Conservation (phyloP, 2,329 filamentous ascomycete genomes). For the Penicillium thymicola region DNA sequence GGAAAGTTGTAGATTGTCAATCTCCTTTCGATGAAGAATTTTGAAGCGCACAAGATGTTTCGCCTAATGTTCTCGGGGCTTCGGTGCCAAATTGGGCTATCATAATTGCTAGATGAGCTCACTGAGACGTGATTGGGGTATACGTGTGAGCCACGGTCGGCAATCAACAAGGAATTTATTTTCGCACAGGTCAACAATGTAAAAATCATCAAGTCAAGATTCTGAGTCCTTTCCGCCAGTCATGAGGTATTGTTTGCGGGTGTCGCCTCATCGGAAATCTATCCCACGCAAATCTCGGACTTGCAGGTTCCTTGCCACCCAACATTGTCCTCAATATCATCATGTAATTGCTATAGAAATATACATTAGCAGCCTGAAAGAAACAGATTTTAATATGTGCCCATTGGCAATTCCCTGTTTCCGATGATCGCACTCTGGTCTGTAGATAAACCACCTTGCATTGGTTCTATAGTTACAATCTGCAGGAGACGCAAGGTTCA, state of each 20-base stretch:
- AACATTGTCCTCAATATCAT: neutral
- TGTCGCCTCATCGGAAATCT: constrained; percentile 5
- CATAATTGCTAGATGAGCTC: constrained; percentile 6
- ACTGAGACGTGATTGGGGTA: constrained; percentile 3
- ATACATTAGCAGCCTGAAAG: too few relatives aligned
- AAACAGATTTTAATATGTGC: neutral
- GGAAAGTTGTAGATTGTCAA: neutral
- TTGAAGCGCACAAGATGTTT: neutral
- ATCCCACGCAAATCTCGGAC: constrained; percentile 1
- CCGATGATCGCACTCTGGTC: neutral
- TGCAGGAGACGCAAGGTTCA: too few relatives aligned
- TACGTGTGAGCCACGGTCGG: neutral
- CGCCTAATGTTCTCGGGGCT: neutral
- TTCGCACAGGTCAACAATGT: neutral
- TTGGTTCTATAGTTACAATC: neutral
- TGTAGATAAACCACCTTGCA: neutral
- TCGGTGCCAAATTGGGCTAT: neutral
- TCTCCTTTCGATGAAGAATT: neutral
- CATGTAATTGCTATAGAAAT: neutral
- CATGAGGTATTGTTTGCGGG: neutral
- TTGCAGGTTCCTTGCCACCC: neutral
- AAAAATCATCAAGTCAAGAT: neutral
- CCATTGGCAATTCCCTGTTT: constrained; percentile 25
- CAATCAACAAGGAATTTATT: neutral
- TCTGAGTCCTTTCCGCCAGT: neutral